phyloP scores from a whole-genome alignment of 305 asterid genomes.

The Fraxinus xanthoxyloides region DNA sequence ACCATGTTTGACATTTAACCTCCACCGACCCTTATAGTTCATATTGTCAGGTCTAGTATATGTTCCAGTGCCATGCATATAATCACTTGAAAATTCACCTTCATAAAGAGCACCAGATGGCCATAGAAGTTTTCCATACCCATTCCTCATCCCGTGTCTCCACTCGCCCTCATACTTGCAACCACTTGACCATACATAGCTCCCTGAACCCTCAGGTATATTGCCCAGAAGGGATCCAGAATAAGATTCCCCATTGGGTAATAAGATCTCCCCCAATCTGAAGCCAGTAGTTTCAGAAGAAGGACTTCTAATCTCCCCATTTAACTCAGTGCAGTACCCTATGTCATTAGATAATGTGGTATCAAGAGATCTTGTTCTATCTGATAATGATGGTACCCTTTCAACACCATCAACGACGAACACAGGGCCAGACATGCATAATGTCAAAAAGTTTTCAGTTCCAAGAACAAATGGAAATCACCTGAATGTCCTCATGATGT shows the following conservation, averaged over 20 bases:
- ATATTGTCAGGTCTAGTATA: slow-evolving; percentile 44
- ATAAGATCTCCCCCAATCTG: slow-evolving; percentile 46
- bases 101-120: slow-evolving; percentile 82
- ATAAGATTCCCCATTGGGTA: slow-evolving; percentile 64
- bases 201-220: slow-evolving; percentile 78
- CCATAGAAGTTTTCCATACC: slow-evolving; percentile 78
- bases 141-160: slow-evolving; percentile 89
- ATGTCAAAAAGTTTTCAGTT: slow-evolving; percentile 36
- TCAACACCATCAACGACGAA: slow-evolving; percentile 52
- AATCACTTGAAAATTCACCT: slow-evolving; percentile 91
- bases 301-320: slow-evolving; percentile 36
- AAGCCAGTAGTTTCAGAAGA: slow-evolving; percentile 46
- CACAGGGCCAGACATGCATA: slow-evolving; percentile 95
- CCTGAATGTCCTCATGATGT: slow-evolving; percentile 26
- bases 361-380: slow-evolving; percentile 59
- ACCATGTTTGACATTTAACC: slow-evolving; percentile 84
- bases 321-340: slow-evolving; percentile 29
- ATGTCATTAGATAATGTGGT: slow-evolving; percentile 35
- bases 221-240: slow-evolving; percentile 64
- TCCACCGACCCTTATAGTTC: slow-evolving; percentile 82
- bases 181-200: slow-evolving; percentile 84
- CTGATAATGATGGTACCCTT: slow-evolving; percentile 51
- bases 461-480: slow-evolving; percentile 19
- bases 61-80: slow-evolving; percentile 74
- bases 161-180: slow-evolving; percentile 87